A percentile compares a stretch with the other conserved stretches of the same genome.
These are phyloP conservation scores for Ganoderma boninense DNA, from an alignment of 1,284 basidiomycete species.

Conservation along the genomic window DNA sequence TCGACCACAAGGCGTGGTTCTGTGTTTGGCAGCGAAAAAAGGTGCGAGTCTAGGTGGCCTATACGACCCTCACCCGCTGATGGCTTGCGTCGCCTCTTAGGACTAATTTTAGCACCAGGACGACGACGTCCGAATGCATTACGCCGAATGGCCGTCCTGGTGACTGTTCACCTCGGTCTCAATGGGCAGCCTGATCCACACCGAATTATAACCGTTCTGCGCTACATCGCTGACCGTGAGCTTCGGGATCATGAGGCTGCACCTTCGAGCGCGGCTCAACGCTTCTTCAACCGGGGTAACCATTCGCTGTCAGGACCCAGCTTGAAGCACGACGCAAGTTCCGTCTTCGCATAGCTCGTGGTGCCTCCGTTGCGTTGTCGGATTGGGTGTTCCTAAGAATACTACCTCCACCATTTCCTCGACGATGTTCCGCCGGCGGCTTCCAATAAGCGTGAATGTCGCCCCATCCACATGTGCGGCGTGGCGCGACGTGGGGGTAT, in stretches of 20 bases:
- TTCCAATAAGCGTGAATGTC: background rate
- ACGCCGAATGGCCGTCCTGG: slow-evolving; percentile 23
- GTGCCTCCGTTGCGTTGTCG: background rate
- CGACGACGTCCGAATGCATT: slow-evolving; percentile 20
- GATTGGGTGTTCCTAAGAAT: slow-evolving; percentile 3
- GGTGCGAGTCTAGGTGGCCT: slow-evolving; percentile 13
- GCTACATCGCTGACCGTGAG: background rate
- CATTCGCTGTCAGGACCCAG: slow-evolving; percentile 13
- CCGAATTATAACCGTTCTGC: slow-evolving; percentile 26
- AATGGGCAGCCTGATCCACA: background rate
- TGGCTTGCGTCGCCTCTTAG: background rate
- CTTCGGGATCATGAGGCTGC: slow-evolving; percentile 4
- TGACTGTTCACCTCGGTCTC: slow-evolving; percentile 19
- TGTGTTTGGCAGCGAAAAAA: slow-evolving; percentile 14
- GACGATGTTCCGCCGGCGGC: slow-evolving; percentile 27
- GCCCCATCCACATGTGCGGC: background rate
- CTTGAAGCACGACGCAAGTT: background rate
- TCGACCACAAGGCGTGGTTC: background rate
- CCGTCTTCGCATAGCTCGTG: background rate
- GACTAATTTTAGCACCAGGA: slow-evolving; percentile 21
- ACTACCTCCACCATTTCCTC: slow-evolving; percentile 28
- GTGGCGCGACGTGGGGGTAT: slow-evolving; percentile 9
- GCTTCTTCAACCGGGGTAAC: slow-evolving; percentile 6
- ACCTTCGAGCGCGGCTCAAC: background rate
- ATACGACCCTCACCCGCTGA: background rate